Percentiles rank a stretch among this genome's conserved stretches.
Evolutionary conservation across 2,329 filamentous ascomycete species (phyloP).

Genomic region (Pseudophaeomoniella oleicola): DNA sequence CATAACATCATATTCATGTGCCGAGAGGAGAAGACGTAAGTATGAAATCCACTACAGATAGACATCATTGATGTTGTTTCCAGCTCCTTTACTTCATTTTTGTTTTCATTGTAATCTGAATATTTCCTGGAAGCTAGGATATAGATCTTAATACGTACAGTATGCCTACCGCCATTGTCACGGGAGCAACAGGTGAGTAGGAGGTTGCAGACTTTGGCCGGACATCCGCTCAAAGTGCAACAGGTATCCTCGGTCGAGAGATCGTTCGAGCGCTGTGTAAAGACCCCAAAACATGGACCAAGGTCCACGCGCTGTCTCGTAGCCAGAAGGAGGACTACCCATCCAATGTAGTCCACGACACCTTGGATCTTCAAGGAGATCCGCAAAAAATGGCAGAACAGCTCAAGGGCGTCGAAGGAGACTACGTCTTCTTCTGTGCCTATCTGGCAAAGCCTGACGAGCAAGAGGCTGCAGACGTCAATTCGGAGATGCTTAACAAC

Average conservation of each 20-base stretch:
- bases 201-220: neutral
- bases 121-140: no score
- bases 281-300: conserved; percentile 20
- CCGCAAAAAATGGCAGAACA: conserved; percentile 21
- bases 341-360: conserved; percentile 21
- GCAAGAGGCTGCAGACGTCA: conserved; percentile 21
- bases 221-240: conserved; percentile 6
- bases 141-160: no score
- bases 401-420: conserved; percentile 20
- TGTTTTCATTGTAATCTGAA: no score
- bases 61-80: no score
- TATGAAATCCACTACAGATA: no score
- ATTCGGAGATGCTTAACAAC: conserved; percentile 30
- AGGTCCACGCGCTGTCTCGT: conserved; percentile 25
- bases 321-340: conserved; percentile 22
- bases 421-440: conserved; percentile 29
- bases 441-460: conserved; percentile 24
- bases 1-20: no score
- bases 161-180: conserved; percentile 17
- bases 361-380: conserved; percentile 21
- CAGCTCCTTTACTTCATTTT: no score
- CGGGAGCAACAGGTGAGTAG: conserved; percentile 15
- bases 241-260: conserved; percentile 25
- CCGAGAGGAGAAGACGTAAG: no score
- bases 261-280: conserved; percentile 23